phyloP scores from a whole-genome alignment of 768 basidiomycete genomes.

The Vishniacozyma victoriae region DNA sequence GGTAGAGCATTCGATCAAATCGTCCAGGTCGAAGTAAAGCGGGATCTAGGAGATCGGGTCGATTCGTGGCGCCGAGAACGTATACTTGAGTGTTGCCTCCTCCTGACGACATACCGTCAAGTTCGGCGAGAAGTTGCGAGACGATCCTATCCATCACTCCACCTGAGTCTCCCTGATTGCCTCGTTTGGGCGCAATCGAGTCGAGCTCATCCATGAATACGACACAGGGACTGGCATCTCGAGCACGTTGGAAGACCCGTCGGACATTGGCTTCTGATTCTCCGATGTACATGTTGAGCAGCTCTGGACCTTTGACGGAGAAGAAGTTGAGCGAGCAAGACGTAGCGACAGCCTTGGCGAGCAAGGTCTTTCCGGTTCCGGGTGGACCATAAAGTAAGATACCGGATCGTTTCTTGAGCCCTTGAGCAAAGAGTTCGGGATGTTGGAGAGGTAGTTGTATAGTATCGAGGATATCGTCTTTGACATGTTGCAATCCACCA shows the following conservation, averaged over 20 bases:
- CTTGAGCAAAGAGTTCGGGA: conserved; percentile 81
- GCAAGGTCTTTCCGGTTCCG: conserved; percentile 88
- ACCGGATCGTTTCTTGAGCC: conserved; percentile 91
- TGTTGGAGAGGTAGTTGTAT: conserved; percentile 85
- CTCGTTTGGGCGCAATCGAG: conserved; percentile 87
- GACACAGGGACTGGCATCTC: conserved; percentile 88
- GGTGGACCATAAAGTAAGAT: conserved; percentile 90
- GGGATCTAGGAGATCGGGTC: conserved; percentile 84
- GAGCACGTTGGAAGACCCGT: conserved; percentile 78
- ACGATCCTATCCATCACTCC: conserved; percentile 98
- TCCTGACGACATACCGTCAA: conserved; percentile 78
- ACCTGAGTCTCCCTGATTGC: conserved; percentile 91
- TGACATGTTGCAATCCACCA: conserved; percentile 80
- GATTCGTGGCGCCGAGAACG: conserved; percentile 92
- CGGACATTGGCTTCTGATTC: conserved; percentile 67
- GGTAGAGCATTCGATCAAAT: conserved; percentile 93
- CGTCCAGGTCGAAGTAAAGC: conserved; percentile 83
- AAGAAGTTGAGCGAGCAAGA: conserved; percentile 93
- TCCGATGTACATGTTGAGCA: conserved; percentile 97
- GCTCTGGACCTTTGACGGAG: conserved; percentile 92
- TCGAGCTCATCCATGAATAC: conserved; percentile 97
- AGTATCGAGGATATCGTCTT: conserved; percentile 89
- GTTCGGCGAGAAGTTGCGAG: conserved; percentile 84
- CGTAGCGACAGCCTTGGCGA: conserved; percentile 94
- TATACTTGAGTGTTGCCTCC: conserved; percentile 63